These are phyloP conservation scores for Prunus mongolica DNA, from an alignment of 306 rosid genomes.

Conservation along the genomic window DNA sequence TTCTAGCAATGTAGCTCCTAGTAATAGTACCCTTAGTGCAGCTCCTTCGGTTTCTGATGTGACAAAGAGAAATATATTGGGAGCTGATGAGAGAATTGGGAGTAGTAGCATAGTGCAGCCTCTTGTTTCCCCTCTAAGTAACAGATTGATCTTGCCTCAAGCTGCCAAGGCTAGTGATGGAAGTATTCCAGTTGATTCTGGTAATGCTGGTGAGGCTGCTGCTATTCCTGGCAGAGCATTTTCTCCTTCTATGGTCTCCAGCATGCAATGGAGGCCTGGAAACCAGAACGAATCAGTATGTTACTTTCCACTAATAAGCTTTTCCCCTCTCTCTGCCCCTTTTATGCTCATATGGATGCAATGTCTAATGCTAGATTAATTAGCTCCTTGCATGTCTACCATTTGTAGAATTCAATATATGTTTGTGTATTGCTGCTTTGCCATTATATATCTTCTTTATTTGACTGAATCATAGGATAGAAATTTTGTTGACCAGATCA, in stretches of 20 bases:
- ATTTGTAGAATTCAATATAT: not conserved
- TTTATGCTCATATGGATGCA: not conserved
- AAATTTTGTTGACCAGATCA: not conserved
- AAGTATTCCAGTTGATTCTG: conserved; percentile 57
- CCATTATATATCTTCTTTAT: not conserved
- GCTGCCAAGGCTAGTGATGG: conserved; percentile 68
- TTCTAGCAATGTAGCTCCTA: conserved; percentile 57
- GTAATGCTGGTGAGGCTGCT: conserved; percentile 56
- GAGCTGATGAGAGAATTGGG: conserved; percentile 80
- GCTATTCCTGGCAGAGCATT: conserved; percentile 72
- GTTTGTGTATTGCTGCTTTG: not conserved
- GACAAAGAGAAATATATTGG: conserved; percentile 70
- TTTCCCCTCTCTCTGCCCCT: not conserved
- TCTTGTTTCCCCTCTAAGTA: conserved; percentile 66
- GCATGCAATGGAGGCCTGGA: conserved; percentile 99
- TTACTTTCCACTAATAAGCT: not conserved
- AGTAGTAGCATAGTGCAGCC: conserved; percentile 75
- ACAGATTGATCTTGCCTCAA: conserved; percentile 65
- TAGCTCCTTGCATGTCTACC: not conserved
- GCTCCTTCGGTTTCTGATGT: conserved; percentile 69
- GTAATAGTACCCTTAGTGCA: conserved; percentile 57
- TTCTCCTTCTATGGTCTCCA: conserved; percentile 73
- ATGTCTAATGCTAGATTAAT: not conserved
- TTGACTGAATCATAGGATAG: not conserved
- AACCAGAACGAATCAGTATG: conserved; percentile 73